A percentile compares a stretch with the other conserved stretches of the same genome.
Conservation (phyloP, 2,329 filamentous ascomycete genomes). For the Pleoardoris graminearum region DNA sequence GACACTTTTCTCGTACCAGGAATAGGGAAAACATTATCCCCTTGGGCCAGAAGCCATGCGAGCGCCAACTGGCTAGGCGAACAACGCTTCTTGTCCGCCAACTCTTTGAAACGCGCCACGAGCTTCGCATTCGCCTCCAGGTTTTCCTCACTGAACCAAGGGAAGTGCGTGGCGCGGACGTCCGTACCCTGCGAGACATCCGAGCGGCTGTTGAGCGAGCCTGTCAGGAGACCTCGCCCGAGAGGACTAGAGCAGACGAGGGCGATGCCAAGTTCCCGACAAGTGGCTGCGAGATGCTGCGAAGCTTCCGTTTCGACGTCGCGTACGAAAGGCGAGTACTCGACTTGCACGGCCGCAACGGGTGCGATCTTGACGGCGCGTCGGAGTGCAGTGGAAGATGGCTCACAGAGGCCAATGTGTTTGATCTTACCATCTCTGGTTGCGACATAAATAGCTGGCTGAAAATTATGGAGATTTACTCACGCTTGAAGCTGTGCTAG, state of each 20-base stretch:
- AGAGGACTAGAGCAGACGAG: slow-evolving; percentile 36
- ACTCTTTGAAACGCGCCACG: slow-evolving; percentile 21
- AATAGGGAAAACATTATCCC: slow-evolving; percentile 59
- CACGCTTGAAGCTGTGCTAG: slow-evolving; percentile 48
- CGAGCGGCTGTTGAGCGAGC: background rate
- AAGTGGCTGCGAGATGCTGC: slow-evolving; percentile 32
- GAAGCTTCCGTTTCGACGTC: slow-evolving; percentile 44
- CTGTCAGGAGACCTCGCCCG: slow-evolving; percentile 23
- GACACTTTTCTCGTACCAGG: slow-evolving; percentile 45
- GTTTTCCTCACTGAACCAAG: slow-evolving; percentile 45
- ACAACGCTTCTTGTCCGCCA: slow-evolving; percentile 51
- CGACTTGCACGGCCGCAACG: slow-evolving; percentile 51
- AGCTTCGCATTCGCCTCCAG: slow-evolving; percentile 28
- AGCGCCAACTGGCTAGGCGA: slow-evolving; percentile 60
- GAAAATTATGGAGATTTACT: slow-evolving; percentile 5
- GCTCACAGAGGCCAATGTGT: slow-evolving; percentile 48
- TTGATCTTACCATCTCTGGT: slow-evolving; percentile 48
- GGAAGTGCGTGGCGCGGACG: slow-evolving; percentile 18
- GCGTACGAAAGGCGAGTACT: slow-evolving; percentile 51
- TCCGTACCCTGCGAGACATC: slow-evolving; percentile 1
- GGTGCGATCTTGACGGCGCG: slow-evolving; percentile 50
- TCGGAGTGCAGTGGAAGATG: slow-evolving; percentile 47
- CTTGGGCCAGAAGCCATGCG: slow-evolving; percentile 37
- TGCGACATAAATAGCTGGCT: background rate
- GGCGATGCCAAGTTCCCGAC: slow-evolving; percentile 44